Base-by-base conservation (phyloP, 441 rosid species). In the Adansonia rubrostipa region DNA sequence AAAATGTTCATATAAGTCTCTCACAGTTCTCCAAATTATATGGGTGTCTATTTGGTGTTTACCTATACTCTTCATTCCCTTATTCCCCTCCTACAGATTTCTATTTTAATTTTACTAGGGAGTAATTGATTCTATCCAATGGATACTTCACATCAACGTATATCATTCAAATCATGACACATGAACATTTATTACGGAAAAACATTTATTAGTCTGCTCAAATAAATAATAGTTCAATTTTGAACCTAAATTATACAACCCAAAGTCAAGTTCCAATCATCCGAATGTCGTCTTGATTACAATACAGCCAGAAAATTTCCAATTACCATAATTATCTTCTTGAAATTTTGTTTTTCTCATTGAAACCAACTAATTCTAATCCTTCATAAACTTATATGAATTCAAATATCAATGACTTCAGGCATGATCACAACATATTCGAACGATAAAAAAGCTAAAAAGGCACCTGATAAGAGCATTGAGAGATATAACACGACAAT, bases 401-500 rank as follows among this genome's bases (percentile, higher is more conserved):
- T 28, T 71, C 44, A 51, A 28, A 50, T 50, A 71, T 51, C 14
- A 1, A 71, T 9, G 3, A 50, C 28, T 51, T 50, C 6, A 71
- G 13, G 57, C 40, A 20, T 66, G 1, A 56, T n/a, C 61, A 56
- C 61, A 56, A 17, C 61, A 56, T n/a, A 56, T n/a, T 6, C 17
- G 6, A 17, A 42, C 22, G 9, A 19, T 6, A 24, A 53, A 51
- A 33, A 53, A 13, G 0, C 0, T n/a, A 45, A 36, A 45, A 54
- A 13, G 10, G 15, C 22, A 33, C 9, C n/a, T 13, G 14, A 0
- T 36, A 56, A 15, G 24, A 65, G 7, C 64, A 20, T 61, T 5
- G 40, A 10, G 14, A 61, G 20, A 3, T 11, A 62, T 84, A 93
- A 98, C 89, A 90, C 89, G 71, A 93, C 93, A 70, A 88, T 81